Base-by-base conservation (phyloP, 768 basidiomycete species). In the Mycena pura region DNA sequence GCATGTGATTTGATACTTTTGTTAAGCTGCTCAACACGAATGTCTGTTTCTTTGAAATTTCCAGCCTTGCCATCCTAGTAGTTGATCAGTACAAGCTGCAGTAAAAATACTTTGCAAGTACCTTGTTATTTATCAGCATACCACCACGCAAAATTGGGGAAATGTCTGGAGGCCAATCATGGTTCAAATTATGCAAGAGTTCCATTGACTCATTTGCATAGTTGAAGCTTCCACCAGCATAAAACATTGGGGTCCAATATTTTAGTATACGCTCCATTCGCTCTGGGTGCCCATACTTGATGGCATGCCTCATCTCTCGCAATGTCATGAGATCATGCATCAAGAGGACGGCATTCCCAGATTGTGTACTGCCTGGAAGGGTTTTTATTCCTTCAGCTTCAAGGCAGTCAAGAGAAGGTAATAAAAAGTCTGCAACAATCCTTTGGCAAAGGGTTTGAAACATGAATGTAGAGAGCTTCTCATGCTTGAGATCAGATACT, bases 121-220 rank as follows among this genome's bases (percentile, higher is more conserved):
- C 50, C 13, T 29, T 17, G 7, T 27, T 51, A 17, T 39, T 51
- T 6, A 69, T 65, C 3, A 71, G 43, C 69, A 71, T 71, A 13
- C 57, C 63, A 57, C 51, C 57, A 28, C 49, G 36, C 2, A 58
- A 49, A 5, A 66, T 41, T 1, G 24, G 21, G 5, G 69, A 61
- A 52, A 39, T 64, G 21, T 66, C 62, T 36, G 51, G 43, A n/a
- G 70, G 70, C 69, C 64, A 69, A 41, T 71, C 66, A 41, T 69
- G 66, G 9, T 32, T 45, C 4, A 65, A 5, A 43, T 71, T 71
- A 43, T 69, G 67, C 0, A 71, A 57, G 1, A 71, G 55, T 31
- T 71, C 70, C 70, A 69, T 69, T 11, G 45, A 47, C 36, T 71
- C 65, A 43, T 71, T 69, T 6, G 70, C 57, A 39, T 71, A 71